Evolutionary conservation across 2,329 filamentous ascomycete genomes (phyloP).

Genomic region (Trichoderma sp.): DNA sequence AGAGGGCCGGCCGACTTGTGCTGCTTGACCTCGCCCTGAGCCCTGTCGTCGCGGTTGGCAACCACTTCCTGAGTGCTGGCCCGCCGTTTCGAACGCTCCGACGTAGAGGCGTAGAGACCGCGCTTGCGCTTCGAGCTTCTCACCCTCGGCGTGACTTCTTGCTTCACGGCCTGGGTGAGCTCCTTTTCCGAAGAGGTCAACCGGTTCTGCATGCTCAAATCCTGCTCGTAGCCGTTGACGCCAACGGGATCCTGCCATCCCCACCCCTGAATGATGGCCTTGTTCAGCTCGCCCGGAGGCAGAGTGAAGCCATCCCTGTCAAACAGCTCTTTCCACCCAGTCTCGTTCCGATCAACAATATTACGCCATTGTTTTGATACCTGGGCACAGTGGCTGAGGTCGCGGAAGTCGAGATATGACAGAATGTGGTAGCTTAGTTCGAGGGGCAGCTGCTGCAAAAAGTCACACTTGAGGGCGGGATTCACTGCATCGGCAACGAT

Average conservation of each 20-base stretch:
- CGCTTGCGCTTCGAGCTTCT: conserved; percentile 61
- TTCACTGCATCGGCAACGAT: conserved; percentile 90
- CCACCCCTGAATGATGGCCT: conserved; percentile 90
- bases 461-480: conserved; percentile 92
- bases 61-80: conserved; percentile 51
- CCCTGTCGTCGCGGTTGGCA: conserved; percentile 44
- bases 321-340: conserved; percentile 91
- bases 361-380: conserved; percentile 94
- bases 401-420: conserved; percentile 80
- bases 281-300: conserved; percentile 77
- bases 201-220: conserved; percentile 65
- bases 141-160: conserved; percentile 46
- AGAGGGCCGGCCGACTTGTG: conserved; percentile 78
- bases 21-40: conserved; percentile 44
- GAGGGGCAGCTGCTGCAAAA: conserved; percentile 77
- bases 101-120: conserved; percentile 45
- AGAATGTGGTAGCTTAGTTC: conserved; percentile 88
- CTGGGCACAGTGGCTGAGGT: conserved; percentile 86
- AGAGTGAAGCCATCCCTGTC: conserved; percentile 80
- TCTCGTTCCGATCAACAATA: conserved; percentile 89
- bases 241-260: conserved; percentile 91
- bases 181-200: conserved; percentile 57
- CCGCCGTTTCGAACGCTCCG: conserved; percentile 57
- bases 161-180: conserved; percentile 44
- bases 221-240: conserved; percentile 73